A percentile compares a stretch with the other conserved stretches of the same genome.
Evolutionary conservation across 108 stramenopile genomes (phyloP).

Genomic region (Aureococcus anophagefferens): DNA sequence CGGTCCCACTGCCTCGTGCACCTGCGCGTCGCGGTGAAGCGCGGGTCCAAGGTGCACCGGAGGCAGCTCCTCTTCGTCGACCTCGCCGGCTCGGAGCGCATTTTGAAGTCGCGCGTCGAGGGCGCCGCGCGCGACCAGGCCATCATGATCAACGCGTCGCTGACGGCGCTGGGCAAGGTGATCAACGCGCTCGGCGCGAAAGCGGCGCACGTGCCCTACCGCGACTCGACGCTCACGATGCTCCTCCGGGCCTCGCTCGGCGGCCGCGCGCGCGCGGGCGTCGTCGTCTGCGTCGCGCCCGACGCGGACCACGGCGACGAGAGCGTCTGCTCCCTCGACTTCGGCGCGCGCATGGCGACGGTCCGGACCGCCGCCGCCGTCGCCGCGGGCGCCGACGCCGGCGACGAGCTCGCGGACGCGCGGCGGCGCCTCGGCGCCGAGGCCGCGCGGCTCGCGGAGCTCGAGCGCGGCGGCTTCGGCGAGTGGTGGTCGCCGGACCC

Average conservation of each 20-base stretch:
- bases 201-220: conserved; percentile 32
- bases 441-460: no score
- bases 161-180: conserved; percentile 34
- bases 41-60: neutral
- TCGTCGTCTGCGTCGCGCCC: conserved; percentile 3
- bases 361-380: no score
- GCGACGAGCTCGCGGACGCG: no score
- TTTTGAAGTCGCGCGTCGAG: conserved; percentile 33
- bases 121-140: conserved; percentile 31
- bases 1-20: conserved; percentile 28
- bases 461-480: no score
- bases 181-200: conserved; percentile 28
- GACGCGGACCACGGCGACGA: conserved; percentile 8
- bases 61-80: conserved; percentile 49
- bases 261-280: conserved; percentile 3
- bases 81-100: conserved; percentile 53
- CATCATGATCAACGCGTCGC: conserved; percentile 33
- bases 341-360: neutral
- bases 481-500: no score
- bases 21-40: conserved; percentile 16
- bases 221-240: conserved; percentile 37
- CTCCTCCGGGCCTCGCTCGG: conserved; percentile 35
- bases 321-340: neutral
- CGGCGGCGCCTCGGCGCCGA: no score
- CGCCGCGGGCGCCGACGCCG: no score